Conservation (phyloP, 2,329 filamentous ascomycete species). For the Diaporthe amygdali region DNA sequence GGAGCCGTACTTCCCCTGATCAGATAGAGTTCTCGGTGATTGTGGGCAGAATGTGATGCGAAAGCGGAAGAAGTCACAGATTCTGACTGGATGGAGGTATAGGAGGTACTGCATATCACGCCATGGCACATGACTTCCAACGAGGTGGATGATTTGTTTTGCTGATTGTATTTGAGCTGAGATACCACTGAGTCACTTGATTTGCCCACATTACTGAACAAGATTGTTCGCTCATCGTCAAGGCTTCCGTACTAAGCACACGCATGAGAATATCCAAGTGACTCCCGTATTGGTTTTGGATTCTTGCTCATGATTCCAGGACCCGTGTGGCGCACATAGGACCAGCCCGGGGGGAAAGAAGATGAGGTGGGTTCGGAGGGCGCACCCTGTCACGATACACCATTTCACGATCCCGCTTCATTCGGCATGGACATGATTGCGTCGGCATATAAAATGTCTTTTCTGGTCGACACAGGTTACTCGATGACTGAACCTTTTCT, state of each 20-base stretch:
- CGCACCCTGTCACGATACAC: too few relatives aligned
- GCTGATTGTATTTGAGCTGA: not conserved
- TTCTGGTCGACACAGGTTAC: too few relatives aligned
- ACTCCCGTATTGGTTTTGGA: not conserved
- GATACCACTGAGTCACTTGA: not conserved
- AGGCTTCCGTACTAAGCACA: too few relatives aligned
- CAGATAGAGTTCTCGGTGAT: not conserved
- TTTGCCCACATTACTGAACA: not conserved
- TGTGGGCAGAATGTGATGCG: not conserved
- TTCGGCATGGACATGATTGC: too few relatives aligned
- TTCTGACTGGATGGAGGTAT: not conserved
- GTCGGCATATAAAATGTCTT: too few relatives aligned
- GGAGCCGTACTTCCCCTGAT: slow-evolving; percentile 56
- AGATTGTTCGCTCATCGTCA: not conserved
- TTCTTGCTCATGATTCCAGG: not conserved
- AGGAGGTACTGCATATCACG: not conserved
- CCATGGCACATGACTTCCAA: not conserved
- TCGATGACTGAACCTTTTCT: too few relatives aligned
- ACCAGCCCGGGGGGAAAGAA: too few relatives aligned
- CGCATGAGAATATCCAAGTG: not conserved
- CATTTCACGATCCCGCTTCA: too few relatives aligned
- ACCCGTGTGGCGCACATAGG: too few relatives aligned
- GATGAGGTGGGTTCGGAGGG: too few relatives aligned
- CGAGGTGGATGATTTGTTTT: not conserved
- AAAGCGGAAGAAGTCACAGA: not conserved